Evolutionary conservation across 2,329 filamentous ascomycete genomes (phyloP).

Genomic region (Xylariomycetidae sp.): DNA sequence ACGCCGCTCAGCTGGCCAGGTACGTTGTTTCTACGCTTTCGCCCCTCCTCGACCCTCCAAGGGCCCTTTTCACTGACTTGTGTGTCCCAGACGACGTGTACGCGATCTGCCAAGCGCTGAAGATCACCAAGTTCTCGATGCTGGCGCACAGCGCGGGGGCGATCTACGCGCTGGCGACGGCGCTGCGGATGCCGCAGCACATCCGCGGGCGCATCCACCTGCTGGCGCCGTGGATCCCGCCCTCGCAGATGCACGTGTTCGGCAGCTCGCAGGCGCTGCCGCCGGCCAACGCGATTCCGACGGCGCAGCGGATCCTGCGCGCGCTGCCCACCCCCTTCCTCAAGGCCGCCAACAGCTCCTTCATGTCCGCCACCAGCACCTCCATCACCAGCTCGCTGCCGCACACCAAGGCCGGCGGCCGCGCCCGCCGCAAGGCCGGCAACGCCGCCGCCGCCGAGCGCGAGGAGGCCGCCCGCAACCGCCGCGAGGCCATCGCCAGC

Average conservation of each 20-base stretch:
- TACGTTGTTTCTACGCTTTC: too few species aligned
- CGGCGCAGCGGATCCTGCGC: conserved; percentile 83
- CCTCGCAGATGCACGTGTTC: conserved; percentile 81
- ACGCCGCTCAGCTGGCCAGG: conserved; percentile 92
- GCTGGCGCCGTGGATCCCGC: conserved; percentile 93
- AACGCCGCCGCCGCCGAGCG: conserved; percentile 12
- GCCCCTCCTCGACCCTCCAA: too few species aligned
- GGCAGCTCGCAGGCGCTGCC: conserved; percentile 68
- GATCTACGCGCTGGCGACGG: conserved; percentile 95
- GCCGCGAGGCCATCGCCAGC: conserved; percentile 29
- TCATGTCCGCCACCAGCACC: conserved; percentile 86
- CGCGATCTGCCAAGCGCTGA: conserved; percentile 84
- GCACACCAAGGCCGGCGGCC: conserved; percentile 13
- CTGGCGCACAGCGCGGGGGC: conserved; percentile 93
- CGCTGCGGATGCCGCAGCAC: conserved; percentile 90
- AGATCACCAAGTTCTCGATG: conserved; percentile 93
- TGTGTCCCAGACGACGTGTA: conserved; percentile 65
- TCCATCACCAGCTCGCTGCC: conserved; percentile 75
- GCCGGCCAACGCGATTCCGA: conserved; percentile 80
- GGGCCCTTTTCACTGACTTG: conserved; percentile 27
- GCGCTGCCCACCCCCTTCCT: conserved; percentile 85
- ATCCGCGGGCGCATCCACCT: conserved; percentile 92
- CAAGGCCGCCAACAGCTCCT: conserved; percentile 90
- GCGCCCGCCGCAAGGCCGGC: conserved; percentile 10
- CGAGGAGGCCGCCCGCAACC: conserved; percentile 25